Percentiles rank a stretch among this genome's conserved stretches.
phyloP scores from a whole-genome alignment of 1,139 yeast species.

The Scheffersomyces lignicola region DNA sequence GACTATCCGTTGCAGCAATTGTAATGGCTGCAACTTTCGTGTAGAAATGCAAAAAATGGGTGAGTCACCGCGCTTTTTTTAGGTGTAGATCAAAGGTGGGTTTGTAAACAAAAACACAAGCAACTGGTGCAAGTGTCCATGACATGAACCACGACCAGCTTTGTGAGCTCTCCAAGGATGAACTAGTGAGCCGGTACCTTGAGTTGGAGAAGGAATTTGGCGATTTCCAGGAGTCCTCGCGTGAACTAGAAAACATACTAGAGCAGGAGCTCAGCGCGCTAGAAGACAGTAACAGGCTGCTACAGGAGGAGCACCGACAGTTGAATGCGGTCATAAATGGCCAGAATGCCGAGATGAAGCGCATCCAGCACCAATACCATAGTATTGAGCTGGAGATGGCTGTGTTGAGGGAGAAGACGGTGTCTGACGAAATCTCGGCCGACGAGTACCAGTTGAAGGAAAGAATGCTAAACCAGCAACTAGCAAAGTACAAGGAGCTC shows the following conservation, averaged over 20 bases:
- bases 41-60: too few species aligned
- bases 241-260: conserved; percentile 44
- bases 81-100: too few species aligned
- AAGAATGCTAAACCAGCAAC: conserved; percentile 31
- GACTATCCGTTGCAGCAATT: conserved; percentile 1
- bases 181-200: conserved; percentile 28
- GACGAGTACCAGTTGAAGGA: conserved; percentile 45
- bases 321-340: too few species aligned
- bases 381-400: too few species aligned
- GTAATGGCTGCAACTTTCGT: too few species aligned
- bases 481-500: conserved; percentile 35
- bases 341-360: too few species aligned
- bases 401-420: conserved; percentile 3
- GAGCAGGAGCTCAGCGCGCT: conserved; percentile 42
- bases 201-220: conserved; percentile 38
- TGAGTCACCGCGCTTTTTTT: too few species aligned
- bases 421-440: conserved; percentile 35
- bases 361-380: too few species aligned
- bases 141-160: conserved; percentile 9
- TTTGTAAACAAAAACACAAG: too few species aligned
- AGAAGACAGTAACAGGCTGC: conserved; percentile 25
- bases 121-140: too few species aligned
- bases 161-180: conserved; percentile 21
- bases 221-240: conserved; percentile 46
- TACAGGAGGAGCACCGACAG: conserved; percentile 16